Percentiles rank a stretch among this genome's conserved stretches.
Conservation (phyloP, 371 early-diverging fungal species). For the Mucor plumbeus region DNA sequence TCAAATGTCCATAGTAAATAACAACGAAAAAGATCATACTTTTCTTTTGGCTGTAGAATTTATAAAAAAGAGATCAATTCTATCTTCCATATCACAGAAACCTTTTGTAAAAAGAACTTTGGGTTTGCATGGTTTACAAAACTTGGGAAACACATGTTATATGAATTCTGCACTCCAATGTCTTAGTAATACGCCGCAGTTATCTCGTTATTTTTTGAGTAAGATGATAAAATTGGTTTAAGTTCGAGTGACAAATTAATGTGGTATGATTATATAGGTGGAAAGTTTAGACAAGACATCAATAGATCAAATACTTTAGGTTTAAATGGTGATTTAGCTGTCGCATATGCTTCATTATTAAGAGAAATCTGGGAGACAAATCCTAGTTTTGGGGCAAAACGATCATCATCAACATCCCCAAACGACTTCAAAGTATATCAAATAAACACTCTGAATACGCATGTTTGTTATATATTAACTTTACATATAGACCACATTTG, state of each 20-base stretch:
- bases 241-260: background rate
- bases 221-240: background rate
- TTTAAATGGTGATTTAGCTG: slow-evolving; percentile 75
- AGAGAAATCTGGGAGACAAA: slow-evolving; percentile 62
- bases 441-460: background rate
- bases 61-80: background rate
- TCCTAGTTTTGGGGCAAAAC: slow-evolving; percentile 28
- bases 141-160: slow-evolving; percentile 98
- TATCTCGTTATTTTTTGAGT: slow-evolving; percentile 79
- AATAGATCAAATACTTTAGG: slow-evolving; percentile 84
- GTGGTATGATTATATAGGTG: slow-evolving; percentile 35
- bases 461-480: background rate
- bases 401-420: slow-evolving; percentile 33
- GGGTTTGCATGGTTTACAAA: slow-evolving; percentile 78
- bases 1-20: background rate
- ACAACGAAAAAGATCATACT: background rate
- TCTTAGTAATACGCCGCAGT: slow-evolving; percentile 81
- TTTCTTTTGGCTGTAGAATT: slow-evolving; percentile 15
- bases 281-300: slow-evolving; percentile 71
- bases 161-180: slow-evolving; percentile 98
- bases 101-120: slow-evolving; percentile 28
- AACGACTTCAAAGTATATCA: slow-evolving; percentile 39
- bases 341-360: slow-evolving; percentile 71
- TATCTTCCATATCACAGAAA: slow-evolving; percentile 23
- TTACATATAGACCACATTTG: slow-evolving; percentile 51